Evolutionary conservation across 2,329 filamentous ascomycete species (phyloP).

Genomic region (Alternaria viburni): DNA sequence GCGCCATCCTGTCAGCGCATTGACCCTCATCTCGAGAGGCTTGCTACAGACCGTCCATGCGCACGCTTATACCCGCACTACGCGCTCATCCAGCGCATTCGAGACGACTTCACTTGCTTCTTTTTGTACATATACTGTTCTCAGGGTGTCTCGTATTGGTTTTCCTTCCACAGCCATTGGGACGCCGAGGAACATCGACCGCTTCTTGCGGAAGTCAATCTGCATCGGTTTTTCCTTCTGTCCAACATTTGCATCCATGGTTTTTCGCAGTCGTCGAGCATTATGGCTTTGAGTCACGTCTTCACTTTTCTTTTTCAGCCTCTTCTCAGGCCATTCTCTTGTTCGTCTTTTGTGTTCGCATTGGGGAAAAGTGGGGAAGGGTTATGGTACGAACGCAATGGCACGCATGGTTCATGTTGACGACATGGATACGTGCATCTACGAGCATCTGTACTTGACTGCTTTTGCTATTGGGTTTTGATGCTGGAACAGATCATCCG

Average conservation of each 20-base stretch:
- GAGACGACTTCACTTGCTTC: conserved; percentile 15
- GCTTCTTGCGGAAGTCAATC: conserved; percentile 16
- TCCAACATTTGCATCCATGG: conserved; percentile 11
- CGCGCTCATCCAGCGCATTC: conserved; percentile 10
- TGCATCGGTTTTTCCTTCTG: conserved; percentile 18
- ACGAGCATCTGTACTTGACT: conserved; percentile 24
- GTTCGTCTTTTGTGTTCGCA: conserved; percentile 23
- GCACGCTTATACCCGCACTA: conserved; percentile 19
- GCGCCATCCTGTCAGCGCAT: conserved; percentile 21
- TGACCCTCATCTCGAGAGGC: conserved; percentile 15
- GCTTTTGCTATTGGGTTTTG: conserved; percentile 34
- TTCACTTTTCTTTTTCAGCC: conserved; percentile 24
- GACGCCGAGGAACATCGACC: conserved; percentile 17
- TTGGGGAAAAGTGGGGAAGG: conserved; percentile 18
- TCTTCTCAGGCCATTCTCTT: conserved; percentile 15
- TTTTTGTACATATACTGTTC: conserved; percentile 39
- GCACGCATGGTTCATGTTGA: conserved; percentile 12
- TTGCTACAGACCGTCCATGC: conserved; percentile 6
- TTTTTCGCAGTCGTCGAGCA: conserved; percentile 2
- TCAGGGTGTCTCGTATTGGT: conserved; percentile 20
- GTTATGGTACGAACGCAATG: conserved; percentile 14
- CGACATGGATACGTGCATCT: conserved; percentile 13
- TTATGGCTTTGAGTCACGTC: conserved; percentile 8
- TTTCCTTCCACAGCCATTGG: conserved; percentile 22
- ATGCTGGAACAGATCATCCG: conserved; percentile 28